Base-by-base conservation (phyloP, 2,329 filamentous ascomycete species). In the Drechslera avenae region DNA sequence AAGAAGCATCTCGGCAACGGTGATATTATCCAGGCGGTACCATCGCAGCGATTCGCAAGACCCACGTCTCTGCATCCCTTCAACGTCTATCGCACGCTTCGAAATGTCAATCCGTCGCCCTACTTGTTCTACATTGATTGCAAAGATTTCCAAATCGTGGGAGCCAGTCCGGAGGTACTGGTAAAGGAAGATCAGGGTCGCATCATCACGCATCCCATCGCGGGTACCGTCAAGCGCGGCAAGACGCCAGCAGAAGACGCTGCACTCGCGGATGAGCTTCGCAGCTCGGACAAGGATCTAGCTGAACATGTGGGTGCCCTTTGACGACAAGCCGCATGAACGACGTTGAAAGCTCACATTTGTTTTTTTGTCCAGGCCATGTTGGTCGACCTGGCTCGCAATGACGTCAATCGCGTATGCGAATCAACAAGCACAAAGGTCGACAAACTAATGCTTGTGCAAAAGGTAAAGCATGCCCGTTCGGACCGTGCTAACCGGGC, bases 81-180 rank as follows among this genome's bases (percentile, higher is more conserved):
- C 82, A 99, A 97, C 79, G 90, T 99, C 66, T 99, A 97, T 81
- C 86, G 93, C 46, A 91, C 96, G 72, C 83, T 99, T 31, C 90
- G 94, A 56, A 96, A 91, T n/a, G 90, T 97, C 68, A 99, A 99
- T 72, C 94, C 94, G 0, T 96, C 91, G 7, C 94, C 94, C 0
- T 99, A 99, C 75, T 85, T 99, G 30, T 99, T 99, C 80, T 99
- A 92, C 76, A 85, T 99, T 55, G 86, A 94, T 73, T 97, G 93
- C 76, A 83, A 84, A 53, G 88, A 90, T 68, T 97, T 99, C 76
- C 90, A 97, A 72, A 92, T 99, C 60, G 88, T 99, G 10, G 94
- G 94, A 52, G 94, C 94, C 32, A 96, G 90, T 50, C 94, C 94
- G 1, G 94, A 99, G 76, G 84, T 97, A 54, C 85, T 99, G 37